These are phyloP conservation scores for Batrachochytrium dendrobatidis DNA, from an alignment of 371 early-diverging fungal genomes.

Conservation along the genomic window DNA sequence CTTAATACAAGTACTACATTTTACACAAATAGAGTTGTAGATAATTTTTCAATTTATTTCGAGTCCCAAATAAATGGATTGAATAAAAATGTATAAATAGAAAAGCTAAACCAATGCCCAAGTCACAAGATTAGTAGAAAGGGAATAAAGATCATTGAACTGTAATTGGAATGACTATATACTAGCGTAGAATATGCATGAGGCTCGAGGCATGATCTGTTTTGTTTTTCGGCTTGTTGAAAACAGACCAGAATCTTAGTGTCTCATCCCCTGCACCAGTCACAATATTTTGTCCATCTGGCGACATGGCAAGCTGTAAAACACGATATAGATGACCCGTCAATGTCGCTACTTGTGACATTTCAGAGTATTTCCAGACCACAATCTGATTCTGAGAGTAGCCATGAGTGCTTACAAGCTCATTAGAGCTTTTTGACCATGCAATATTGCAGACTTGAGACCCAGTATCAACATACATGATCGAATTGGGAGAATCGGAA, in stretches of 20 bases:
- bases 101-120: no score
- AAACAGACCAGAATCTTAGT: constrained; percentile 49
- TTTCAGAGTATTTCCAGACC: constrained; percentile 48
- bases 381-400: constrained; percentile 55
- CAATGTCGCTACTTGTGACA: constrained; percentile 24
- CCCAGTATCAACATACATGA: constrained; percentile 34
- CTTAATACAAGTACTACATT: no score
- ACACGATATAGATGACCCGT: constrained; percentile 51
- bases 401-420: constrained; percentile 61
- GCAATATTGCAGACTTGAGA: constrained; percentile 58
- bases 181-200: no score
- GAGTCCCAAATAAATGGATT: no score
- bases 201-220: no score
- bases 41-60: no score
- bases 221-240: constrained; percentile 21
- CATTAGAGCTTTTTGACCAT: constrained; percentile 41
- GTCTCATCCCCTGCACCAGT: constrained; percentile 67
- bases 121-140: no score
- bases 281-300: constrained; percentile 53
- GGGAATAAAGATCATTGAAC: no score
- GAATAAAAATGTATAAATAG: no score
- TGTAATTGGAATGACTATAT: no score
- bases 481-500: constrained; percentile 5
- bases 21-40: no score
- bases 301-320: constrained; percentile 54